These are phyloP conservation scores for Jackrogersella multiformis DNA, from an alignment of 495 filamentous ascomycete genomes.

Conservation along the genomic window DNA sequence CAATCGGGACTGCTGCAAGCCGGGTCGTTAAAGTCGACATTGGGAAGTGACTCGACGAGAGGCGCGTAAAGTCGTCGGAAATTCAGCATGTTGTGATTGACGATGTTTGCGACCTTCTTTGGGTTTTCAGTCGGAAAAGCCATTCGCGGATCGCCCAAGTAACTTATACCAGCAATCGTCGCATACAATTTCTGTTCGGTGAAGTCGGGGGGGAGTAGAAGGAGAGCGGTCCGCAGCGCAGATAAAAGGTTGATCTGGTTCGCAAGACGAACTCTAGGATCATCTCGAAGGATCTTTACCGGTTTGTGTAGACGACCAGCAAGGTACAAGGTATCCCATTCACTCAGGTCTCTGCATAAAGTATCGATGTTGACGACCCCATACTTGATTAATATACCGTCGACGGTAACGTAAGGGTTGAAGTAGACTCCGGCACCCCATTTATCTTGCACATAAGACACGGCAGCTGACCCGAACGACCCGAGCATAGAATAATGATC, in stretches of 20 bases:
- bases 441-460: slow-evolving; percentile 84
- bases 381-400: slow-evolving; percentile 96
- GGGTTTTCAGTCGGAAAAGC: slow-evolving; percentile 84
- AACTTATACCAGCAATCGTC: slow-evolving; percentile 90
- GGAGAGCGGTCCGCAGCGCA: slow-evolving; percentile 85
- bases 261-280: slow-evolving; percentile 86
- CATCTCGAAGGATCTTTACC: slow-evolving; percentile 95
- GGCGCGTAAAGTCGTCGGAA: slow-evolving; percentile 91
- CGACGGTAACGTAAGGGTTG: slow-evolving; percentile 94
- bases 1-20: slow-evolving; percentile 68
- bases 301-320: slow-evolving; percentile 96
- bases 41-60: slow-evolving; percentile 87
- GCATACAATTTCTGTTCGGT: slow-evolving; percentile 88
- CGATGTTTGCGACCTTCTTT: slow-evolving; percentile 93
- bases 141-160: slow-evolving; percentile 96
- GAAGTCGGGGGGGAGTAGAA: slow-evolving; percentile 84
- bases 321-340: slow-evolving; percentile 93
- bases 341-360: slow-evolving; percentile 80
- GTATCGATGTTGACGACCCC: slow-evolving; percentile 93
- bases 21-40: slow-evolving; percentile 80
- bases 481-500: slow-evolving; percentile 91
- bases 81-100: slow-evolving; percentile 86
- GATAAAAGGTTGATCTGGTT: slow-evolving; percentile 96
- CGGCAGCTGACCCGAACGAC: slow-evolving; percentile 82
- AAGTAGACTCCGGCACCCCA: slow-evolving; percentile 96